Percentiles rank a stretch among this genome's conserved stretches.
Conservation (phyloP, 1,284 basidiomycete species). For the Austroboletus rostrupii region DNA sequence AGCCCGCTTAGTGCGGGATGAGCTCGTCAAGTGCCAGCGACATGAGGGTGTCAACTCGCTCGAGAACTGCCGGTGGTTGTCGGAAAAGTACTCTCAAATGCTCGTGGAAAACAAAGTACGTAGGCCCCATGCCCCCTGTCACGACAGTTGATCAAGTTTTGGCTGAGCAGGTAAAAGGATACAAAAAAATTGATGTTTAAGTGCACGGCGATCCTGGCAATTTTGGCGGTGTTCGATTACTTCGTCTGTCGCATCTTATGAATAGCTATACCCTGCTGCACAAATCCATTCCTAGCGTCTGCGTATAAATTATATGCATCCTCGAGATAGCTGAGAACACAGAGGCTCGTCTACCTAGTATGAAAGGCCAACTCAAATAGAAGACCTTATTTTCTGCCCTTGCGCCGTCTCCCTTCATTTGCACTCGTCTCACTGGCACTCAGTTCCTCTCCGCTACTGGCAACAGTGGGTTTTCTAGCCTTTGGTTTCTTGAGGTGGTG, state of each 20-base stretch:
- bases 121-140: not conserved
- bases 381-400: slow-evolving; percentile 49
- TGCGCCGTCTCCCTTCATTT: slow-evolving; percentile 55
- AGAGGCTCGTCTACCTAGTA: slow-evolving; percentile 2
- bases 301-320: slow-evolving; percentile 11
- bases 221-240: not conserved
- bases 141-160: slow-evolving; percentile 6
- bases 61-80: slow-evolving; percentile 84
- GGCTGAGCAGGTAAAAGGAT: slow-evolving; percentile 46
- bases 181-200: slow-evolving; percentile 45
- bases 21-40: slow-evolving; percentile 89
- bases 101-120: slow-evolving; percentile 83
- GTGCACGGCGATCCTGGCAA: not conserved
- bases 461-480: slow-evolving; percentile 40
- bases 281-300: not conserved
- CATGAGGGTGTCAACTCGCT: slow-evolving; percentile 90
- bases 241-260: not conserved
- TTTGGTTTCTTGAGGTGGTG: slow-evolving; percentile 76
- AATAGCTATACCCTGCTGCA: not conserved
- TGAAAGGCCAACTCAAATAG: not conserved
- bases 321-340: slow-evolving; percentile 1
- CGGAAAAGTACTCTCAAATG: slow-evolving; percentile 83
- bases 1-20: slow-evolving; percentile 83
- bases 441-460: slow-evolving; percentile 65
- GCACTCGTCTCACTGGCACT: slow-evolving; percentile 59